phyloP scores from a whole-genome alignment of 306 rosid genomes.

The Echinosophora koreensis region DNA sequence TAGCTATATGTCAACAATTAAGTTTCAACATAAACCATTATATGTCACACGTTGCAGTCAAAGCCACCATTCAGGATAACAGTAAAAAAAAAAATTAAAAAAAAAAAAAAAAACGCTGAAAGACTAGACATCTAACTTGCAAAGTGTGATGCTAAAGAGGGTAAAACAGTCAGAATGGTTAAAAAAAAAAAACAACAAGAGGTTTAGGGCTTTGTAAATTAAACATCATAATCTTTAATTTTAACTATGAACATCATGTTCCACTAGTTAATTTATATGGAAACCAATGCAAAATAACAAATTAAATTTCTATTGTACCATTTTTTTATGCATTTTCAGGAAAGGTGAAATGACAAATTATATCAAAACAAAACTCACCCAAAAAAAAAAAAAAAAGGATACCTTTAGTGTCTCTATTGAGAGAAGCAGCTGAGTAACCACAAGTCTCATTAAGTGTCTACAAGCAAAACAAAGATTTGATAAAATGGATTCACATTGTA shows the following conservation, averaged over 20 bases:
- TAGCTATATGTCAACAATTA: background rate
- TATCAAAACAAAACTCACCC: background rate
- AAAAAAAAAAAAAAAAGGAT: background rate
- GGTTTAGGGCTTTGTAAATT: background rate
- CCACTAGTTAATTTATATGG: background rate
- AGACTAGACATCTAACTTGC: background rate
- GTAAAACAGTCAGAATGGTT: too few relatives aligned
- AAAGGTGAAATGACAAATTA: background rate
- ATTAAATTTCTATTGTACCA: background rate
- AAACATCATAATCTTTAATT: background rate
- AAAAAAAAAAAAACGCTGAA: background rate
- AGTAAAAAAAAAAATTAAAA: too few relatives aligned
- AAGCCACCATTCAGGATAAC: background rate
- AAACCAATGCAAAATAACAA: background rate
- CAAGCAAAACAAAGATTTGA: constrained; percentile 25
- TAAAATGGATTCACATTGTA: constrained; percentile 5
- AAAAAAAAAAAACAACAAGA: background rate
- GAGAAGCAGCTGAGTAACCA: constrained; percentile 41
- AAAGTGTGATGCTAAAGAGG: background rate
- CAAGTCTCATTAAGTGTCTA: constrained; percentile 56
- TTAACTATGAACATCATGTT: background rate
- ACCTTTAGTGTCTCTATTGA: constrained; percentile 43
- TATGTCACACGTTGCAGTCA: background rate
- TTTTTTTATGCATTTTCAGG: background rate
- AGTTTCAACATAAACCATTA: background rate